A percentile compares a stretch with the other conserved stretches of the same genome.
These are phyloP conservation scores for Blakeslea trispora DNA, from an alignment of 371 early-diverging fungal genomes.

Conservation along the genomic window DNA sequence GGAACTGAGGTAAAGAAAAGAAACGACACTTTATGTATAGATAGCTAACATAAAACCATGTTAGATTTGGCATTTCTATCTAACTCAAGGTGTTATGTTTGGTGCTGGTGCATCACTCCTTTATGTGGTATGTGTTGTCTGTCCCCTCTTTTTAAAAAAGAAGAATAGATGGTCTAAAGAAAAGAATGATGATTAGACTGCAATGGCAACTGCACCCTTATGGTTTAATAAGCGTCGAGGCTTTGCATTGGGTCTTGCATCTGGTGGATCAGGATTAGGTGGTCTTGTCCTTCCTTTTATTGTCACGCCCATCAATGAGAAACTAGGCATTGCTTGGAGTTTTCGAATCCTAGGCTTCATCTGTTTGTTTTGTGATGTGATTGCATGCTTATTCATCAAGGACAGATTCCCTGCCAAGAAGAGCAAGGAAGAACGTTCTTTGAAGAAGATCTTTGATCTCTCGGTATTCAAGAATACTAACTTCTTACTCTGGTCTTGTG, in stretches of 20 bases:
- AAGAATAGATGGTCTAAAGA: no score
- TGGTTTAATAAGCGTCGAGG: slow-evolving; percentile 75
- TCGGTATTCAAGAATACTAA: slow-evolving; percentile 17
- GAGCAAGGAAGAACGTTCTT: slow-evolving; percentile 14
- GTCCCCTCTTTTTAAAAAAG: no score
- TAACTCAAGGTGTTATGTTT: slow-evolving; percentile 31
- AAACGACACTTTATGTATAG: no score
- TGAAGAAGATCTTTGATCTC: slow-evolving; percentile 16
- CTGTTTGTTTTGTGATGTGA: slow-evolving; percentile 35
- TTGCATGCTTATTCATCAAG: slow-evolving; percentile 44
- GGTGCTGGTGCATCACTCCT: slow-evolving; percentile 51
- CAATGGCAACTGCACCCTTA: slow-evolving; percentile 61
- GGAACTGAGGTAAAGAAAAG: slow-evolving; percentile 1
- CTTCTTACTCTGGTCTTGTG: slow-evolving; percentile 27
- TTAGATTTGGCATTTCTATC: slow-evolving; percentile 36
- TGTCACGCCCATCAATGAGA: slow-evolving; percentile 54
- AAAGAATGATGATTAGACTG: no score
- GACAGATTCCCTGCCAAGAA: slow-evolving; percentile 25
- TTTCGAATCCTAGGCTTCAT: slow-evolving; percentile 59
- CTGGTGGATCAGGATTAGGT: slow-evolving; percentile 79
- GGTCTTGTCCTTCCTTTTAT: slow-evolving; percentile 72
- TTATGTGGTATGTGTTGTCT: slow-evolving; percentile 9
- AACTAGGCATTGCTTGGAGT: slow-evolving; percentile 58
- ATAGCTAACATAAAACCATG: no score
- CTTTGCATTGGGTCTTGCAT: slow-evolving; percentile 71